These are phyloP conservation scores for Aspergillus jensenii DNA, from an alignment of 2,329 filamentous ascomycete genomes.

Conservation along the genomic window DNA sequence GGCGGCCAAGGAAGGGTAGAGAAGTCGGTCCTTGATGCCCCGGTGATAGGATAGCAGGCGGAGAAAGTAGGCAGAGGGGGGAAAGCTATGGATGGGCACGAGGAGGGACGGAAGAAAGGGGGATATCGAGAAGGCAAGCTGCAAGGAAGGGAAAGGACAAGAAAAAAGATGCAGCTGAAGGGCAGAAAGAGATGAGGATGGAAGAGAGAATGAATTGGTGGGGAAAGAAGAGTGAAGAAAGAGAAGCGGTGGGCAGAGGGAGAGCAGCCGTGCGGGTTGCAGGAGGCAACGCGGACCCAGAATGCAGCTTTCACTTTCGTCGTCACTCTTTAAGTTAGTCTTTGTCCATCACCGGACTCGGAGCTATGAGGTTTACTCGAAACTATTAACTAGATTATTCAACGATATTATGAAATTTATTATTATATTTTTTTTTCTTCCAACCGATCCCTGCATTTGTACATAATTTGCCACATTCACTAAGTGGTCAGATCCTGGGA, in stretches of 20 bases:
- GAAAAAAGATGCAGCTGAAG: constrained; percentile 13
- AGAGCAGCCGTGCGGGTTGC: constrained; percentile 25
- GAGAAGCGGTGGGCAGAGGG: constrained; percentile 33
- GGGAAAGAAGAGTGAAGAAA: constrained; percentile 22
- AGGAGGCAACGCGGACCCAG: constrained; percentile 33
- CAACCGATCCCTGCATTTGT: background rate
- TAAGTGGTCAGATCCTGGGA: background rate
- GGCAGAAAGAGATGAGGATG: constrained; percentile 7
- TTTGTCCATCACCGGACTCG: background rate
- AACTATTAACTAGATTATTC: background rate
- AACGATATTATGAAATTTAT: background rate
- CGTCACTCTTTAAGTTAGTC: background rate
- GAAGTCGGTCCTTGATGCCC: constrained; percentile 20
- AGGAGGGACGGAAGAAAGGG: constrained; percentile 13
- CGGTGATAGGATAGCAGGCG: constrained; percentile 5
- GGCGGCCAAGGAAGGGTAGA: constrained; percentile 25
- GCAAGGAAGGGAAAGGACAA: constrained; percentile 14
- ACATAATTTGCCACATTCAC: constrained; percentile 3
- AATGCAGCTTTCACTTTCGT: constrained; percentile 5
- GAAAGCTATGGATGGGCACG: constrained; percentile 10
- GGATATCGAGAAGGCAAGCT: constrained; percentile 7
- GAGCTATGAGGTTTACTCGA: background rate
- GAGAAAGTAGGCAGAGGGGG: constrained; percentile 6
- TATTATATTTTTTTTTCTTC: background rate
- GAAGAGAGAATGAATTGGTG: constrained; percentile 13